Evolutionary conservation across 2,329 filamentous ascomycete genomes (phyloP).

Genomic region (Pestalotiopsis sp.): DNA sequence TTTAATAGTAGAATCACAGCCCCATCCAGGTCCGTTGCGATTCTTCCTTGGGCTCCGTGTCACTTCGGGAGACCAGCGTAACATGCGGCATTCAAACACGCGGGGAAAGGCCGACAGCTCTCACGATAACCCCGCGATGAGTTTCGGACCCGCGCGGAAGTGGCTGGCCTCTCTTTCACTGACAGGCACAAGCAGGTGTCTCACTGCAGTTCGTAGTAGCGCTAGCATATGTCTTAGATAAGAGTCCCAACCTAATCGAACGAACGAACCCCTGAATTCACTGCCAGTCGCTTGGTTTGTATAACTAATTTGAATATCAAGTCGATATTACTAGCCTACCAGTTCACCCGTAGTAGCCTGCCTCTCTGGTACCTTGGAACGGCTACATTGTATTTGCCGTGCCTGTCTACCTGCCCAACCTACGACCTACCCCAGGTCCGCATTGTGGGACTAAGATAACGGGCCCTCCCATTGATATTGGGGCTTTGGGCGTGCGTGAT

Average conservation of each 20-base stretch:
- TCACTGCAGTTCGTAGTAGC: neutral
- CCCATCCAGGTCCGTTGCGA: neutral
- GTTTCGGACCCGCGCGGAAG: neutral
- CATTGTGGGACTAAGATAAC: neutral
- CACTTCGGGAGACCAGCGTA: neutral
- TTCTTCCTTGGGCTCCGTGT: neutral
- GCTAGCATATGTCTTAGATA: neutral
- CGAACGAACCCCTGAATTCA: neutral
- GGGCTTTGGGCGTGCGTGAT: neutral
- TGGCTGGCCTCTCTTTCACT: neutral
- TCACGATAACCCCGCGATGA: neutral
- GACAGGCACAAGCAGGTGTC: neutral
- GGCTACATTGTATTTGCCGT: too few species aligned
- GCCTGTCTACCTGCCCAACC: too few species aligned
- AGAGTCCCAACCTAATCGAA: neutral
- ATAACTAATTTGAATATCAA: neutral
- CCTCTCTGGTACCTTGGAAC: too few species aligned
- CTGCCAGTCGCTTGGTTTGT: neutral
- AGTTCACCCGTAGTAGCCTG: too few species aligned
- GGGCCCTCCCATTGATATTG: neutral
- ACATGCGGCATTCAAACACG: neutral
- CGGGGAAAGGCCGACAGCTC: neutral
- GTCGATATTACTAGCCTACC: too few species aligned
- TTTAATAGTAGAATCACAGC: neutral
- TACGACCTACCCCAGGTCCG: neutral